Conservation (phyloP, 2,329 filamentous ascomycete genomes). For the Phaeophleospora eucalypticola region DNA sequence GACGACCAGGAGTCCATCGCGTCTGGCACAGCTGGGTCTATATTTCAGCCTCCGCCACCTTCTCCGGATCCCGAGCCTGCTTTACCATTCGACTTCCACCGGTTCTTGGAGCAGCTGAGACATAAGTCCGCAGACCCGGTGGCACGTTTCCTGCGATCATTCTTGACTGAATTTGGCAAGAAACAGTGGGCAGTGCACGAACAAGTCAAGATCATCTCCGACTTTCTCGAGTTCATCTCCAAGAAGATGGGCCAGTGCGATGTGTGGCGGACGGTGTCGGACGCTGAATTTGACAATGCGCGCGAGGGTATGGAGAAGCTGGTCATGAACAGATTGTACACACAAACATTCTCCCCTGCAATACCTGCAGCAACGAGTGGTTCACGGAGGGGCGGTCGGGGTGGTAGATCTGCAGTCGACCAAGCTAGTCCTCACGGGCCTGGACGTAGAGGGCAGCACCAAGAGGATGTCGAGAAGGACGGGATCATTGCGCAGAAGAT, state of each 20-base stretch:
- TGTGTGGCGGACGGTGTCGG: conserved; percentile 91
- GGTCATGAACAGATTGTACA: conserved; percentile 96
- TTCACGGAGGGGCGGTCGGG: conserved; percentile 64
- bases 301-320: conserved; percentile 99
- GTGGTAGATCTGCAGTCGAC: conserved; percentile 41
- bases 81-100: conserved; percentile 93
- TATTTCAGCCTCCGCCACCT: conserved; percentile 56
- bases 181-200: conserved; percentile 99
- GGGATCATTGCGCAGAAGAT: conserved; percentile 96
- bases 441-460: conserved; percentile 89
- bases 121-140: conserved; percentile 98
- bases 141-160: conserved; percentile 90
- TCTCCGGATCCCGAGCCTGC: conserved; percentile 64
- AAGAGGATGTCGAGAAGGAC: conserved; percentile 95
- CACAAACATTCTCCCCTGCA: conserved; percentile 91
- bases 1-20: conserved; percentile 28
- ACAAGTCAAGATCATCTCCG: conserved; percentile 96
- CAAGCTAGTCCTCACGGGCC: conserved; percentile 55
- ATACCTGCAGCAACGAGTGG: conserved; percentile 76
- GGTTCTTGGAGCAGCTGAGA: conserved; percentile 90
- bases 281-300: conserved; percentile 96
- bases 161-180: conserved; percentile 90
- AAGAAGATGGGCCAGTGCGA: conserved; percentile 98
- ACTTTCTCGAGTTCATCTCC: conserved; percentile 92
- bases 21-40: conserved; percentile 37